A percentile compares a stretch with the other conserved stretches of the same genome.
Evolutionary conservation across 441 rosid genomes (phyloP).

Genomic region (Sinapis alba): DNA sequence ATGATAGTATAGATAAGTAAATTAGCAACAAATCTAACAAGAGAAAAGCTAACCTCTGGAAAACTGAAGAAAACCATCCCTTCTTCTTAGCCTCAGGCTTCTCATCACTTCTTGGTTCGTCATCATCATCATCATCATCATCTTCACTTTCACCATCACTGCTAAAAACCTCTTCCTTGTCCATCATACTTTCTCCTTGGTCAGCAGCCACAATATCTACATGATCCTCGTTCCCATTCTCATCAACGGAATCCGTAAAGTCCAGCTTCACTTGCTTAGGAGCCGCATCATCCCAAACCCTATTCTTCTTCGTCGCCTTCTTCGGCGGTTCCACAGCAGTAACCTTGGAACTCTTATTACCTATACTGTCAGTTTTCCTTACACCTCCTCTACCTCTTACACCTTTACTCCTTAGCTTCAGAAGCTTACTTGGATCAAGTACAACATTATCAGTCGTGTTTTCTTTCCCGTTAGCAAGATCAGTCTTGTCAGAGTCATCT

Average conservation of each 20-base stretch:
- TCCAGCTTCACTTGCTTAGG: slow-evolving; percentile 65
- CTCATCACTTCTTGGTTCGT: slow-evolving; percentile 61
- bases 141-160: slow-evolving; percentile 87
- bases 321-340: slow-evolving; percentile 63
- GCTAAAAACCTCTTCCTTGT: slow-evolving; percentile 81
- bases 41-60: slow-evolving; percentile 69
- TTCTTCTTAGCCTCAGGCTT: slow-evolving; percentile 76
- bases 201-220: slow-evolving; percentile 71
- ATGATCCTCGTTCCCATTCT: slow-evolving; percentile 49
- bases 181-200: slow-evolving; percentile 99
- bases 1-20: not conserved
- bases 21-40: slow-evolving; percentile 2
- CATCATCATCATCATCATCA: slow-evolving; percentile 41
- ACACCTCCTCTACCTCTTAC: slow-evolving; percentile 69
- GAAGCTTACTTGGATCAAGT: slow-evolving; percentile 88
- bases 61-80: slow-evolving; percentile 97
- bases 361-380: slow-evolving; percentile 77
- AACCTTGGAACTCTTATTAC: slow-evolving; percentile 64
- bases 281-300: slow-evolving; percentile 95
- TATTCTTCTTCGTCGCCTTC: slow-evolving; percentile 77
- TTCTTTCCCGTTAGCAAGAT: slow-evolving; percentile 75
- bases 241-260: slow-evolving; percentile 70
- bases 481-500: slow-evolving; percentile 49
- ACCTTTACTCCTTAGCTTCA: slow-evolving; percentile 65
- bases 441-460: slow-evolving; percentile 69